Percentiles rank a stretch among this genome's conserved stretches.
Evolutionary conservation across 768 basidiomycete species (phyloP).

Genomic region (Podaxis sp.): DNA sequence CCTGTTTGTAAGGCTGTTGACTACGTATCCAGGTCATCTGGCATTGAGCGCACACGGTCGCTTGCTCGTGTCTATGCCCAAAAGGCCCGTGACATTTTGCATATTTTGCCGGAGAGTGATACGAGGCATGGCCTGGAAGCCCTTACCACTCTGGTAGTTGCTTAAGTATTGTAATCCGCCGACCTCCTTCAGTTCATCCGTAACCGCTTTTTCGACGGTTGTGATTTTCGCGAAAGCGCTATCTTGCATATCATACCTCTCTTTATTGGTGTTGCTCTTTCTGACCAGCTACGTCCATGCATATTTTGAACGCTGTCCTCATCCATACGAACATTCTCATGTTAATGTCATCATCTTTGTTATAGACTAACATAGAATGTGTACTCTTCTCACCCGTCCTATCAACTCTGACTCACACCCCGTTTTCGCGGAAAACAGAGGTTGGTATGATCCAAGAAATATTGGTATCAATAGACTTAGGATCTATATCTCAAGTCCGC

Average conservation of each 20-base stretch:
- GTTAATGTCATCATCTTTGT: neutral
- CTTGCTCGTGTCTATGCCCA: constrained; percentile 77
- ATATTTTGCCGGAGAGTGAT: constrained; percentile 76
- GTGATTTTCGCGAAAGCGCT: neutral
- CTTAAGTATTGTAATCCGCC: constrained; percentile 47
- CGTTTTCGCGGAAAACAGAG: no score
- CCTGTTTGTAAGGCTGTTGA: constrained; percentile 54
- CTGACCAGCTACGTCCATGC: neutral
- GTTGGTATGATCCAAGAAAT: no score
- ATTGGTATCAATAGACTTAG: no score
- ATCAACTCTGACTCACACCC: no score
- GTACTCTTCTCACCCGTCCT: neutral
- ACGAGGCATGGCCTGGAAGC: constrained; percentile 74
- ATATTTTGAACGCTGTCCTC: neutral
- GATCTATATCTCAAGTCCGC: no score
- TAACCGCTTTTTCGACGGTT: neutral
- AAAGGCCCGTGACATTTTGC: constrained; percentile 71
- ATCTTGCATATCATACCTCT: no score
- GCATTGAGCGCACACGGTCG: constrained; percentile 73
- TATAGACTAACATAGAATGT: neutral
- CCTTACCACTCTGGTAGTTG: constrained; percentile 67
- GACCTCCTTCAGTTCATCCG: neutral
- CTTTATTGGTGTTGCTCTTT: no score
- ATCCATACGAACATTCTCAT: neutral
- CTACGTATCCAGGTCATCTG: constrained; percentile 67